phyloP scores from a whole-genome alignment of 163 green algal species.

The Volvox carteri region DNA sequence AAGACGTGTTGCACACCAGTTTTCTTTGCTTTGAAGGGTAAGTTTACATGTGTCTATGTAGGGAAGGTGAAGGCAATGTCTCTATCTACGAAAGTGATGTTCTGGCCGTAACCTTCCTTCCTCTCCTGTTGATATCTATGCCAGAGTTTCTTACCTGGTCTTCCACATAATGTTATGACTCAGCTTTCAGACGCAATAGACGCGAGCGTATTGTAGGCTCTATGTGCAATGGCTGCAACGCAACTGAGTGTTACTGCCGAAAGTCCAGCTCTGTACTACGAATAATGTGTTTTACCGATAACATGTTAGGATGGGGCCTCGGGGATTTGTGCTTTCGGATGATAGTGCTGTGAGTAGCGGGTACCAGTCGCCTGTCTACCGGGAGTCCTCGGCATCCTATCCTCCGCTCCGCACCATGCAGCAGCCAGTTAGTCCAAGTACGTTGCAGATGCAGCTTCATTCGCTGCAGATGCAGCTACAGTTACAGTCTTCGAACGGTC shows the following conservation, averaged over 20 bases:
- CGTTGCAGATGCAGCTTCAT: conserved; percentile 29
- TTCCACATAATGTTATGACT: not conserved
- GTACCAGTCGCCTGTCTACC: not conserved
- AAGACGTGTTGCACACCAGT: not conserved
- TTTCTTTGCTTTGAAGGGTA: not conserved
- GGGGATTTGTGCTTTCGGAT: not conserved
- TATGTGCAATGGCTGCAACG: not conserved
- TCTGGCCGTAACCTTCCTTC: not conserved
- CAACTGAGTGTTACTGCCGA: not conserved
- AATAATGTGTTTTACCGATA: not conserved
- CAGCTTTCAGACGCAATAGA: not conserved
- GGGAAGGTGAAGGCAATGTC: not conserved
- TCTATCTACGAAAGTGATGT: not conserved
- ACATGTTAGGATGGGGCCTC: not conserved
- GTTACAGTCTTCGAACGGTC: conserved; percentile 4
- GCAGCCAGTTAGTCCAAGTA: not conserved
- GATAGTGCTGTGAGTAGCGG: not conserved
- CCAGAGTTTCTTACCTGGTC: not conserved
- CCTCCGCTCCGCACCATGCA: conserved; percentile 3
- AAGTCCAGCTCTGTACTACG: not conserved
- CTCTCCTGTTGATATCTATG: not conserved
- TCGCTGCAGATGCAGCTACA: conserved; percentile 1
- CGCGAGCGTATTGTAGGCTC: not conserved
- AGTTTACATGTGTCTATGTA: not conserved
- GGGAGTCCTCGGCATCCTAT: not conserved